Conservation (phyloP, 2,329 filamentous ascomycete genomes). For the Clathrospora elynae region DNA sequence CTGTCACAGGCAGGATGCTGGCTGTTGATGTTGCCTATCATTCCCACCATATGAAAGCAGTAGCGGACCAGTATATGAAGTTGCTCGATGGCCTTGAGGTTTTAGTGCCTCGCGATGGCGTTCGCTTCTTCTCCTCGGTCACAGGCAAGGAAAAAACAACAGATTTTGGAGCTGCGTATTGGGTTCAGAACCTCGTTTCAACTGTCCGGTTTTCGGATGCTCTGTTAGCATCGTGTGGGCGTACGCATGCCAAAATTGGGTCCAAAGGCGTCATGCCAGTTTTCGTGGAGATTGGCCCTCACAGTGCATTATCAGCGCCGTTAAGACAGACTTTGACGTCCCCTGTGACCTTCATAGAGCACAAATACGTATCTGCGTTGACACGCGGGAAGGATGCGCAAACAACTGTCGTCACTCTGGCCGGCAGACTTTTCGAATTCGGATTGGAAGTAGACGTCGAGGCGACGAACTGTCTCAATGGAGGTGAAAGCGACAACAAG, state of each 20-base stretch:
- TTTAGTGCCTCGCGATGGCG: too few relatives aligned
- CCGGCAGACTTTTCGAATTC: too few relatives aligned
- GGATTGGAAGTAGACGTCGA: too few relatives aligned
- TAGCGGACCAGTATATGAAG: conserved; percentile 18
- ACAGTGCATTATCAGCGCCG: conserved; percentile 51
- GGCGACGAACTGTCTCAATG: too few relatives aligned
- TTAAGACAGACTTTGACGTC: conserved; percentile 46
- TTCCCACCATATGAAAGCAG: conserved; percentile 25
- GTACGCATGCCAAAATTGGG: conserved; percentile 1
- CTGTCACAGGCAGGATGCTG: conserved; percentile 49
- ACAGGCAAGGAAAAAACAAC: not conserved
- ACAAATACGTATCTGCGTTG: too few relatives aligned
- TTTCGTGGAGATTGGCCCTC: conserved; percentile 34
- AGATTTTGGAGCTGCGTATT: conserved; percentile 21
- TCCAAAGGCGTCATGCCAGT: conserved; percentile 1
- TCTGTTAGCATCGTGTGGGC: too few relatives aligned
- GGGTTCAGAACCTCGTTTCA: conserved; percentile 24
- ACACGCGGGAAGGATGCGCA: too few relatives aligned
- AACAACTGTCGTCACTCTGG: too few relatives aligned
- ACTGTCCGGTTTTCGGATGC: conserved; percentile 26
- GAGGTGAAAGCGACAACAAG: too few relatives aligned
- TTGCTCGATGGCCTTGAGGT: conserved; percentile 23
- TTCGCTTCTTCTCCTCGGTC: conserved; percentile 11
- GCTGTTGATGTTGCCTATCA: conserved; percentile 54
- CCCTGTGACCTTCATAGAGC: too few relatives aligned